Evolutionary conservation across 352 stramenopile species (phyloP).

Genomic region (Pythium volutum): DNA sequence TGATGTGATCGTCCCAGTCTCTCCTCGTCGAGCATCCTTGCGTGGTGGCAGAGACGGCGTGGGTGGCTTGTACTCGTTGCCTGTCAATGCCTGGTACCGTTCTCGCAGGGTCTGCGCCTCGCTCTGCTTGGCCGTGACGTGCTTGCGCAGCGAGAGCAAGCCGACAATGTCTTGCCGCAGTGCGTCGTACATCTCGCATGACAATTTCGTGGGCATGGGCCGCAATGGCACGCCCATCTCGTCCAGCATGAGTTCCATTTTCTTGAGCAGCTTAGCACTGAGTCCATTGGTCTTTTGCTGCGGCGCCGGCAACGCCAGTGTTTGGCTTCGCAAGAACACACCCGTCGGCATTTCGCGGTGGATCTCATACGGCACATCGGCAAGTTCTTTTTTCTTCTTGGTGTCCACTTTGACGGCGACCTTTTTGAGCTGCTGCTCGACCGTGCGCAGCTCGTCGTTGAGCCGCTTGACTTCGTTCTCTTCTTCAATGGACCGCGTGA

Average conservation of each 20-base stretch:
- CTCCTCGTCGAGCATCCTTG: constrained; percentile 5
- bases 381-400: constrained; percentile 76
- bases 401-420: constrained; percentile 49
- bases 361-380: constrained; percentile 57
- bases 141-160: constrained; percentile 55
- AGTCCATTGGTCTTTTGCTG: constrained; percentile 35
- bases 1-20: neutral
- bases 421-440: constrained; percentile 74
- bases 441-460: constrained; percentile 47
- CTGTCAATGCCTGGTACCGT: constrained; percentile 53
- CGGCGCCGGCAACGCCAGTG: constrained; percentile 45
- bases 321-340: constrained; percentile 57
- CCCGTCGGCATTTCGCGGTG: constrained; percentile 44
- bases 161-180: constrained; percentile 56
- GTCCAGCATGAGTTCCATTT: constrained; percentile 61
- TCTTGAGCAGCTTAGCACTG: constrained; percentile 64
- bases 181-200: constrained; percentile 59
- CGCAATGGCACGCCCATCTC: constrained; percentile 60
- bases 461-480: constrained; percentile 60
- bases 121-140: constrained; percentile 54
- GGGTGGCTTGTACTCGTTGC: constrained; percentile 46
- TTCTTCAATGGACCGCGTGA: constrained; percentile 61
- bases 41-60: constrained; percentile 33
- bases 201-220: constrained; percentile 67
- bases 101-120: constrained; percentile 48